A percentile compares a stretch with the other conserved stretches of the same genome.
These are phyloP conservation scores for Staphylotrichum longicolle DNA, from an alignment of 495 filamentous ascomycete species.

Conservation along the genomic window DNA sequence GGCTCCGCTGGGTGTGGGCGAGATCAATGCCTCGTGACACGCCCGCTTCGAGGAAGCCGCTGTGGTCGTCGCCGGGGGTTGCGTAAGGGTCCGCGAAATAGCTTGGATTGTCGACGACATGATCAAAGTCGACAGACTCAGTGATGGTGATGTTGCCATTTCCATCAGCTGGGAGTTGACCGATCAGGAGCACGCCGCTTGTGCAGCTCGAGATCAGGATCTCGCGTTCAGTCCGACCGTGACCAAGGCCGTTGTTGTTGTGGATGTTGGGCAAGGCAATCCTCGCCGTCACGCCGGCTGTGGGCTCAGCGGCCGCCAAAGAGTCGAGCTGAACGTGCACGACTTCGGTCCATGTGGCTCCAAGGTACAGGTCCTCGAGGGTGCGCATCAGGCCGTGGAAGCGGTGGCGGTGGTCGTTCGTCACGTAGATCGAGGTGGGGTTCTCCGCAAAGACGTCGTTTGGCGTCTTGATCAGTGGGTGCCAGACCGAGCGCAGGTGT, in stretches of 20 bases:
- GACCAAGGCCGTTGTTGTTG: slow-evolving; percentile 59
- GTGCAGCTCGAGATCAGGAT: slow-evolving; percentile 48
- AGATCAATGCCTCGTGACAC: slow-evolving; percentile 44
- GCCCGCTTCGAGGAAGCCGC: slow-evolving; percentile 56
- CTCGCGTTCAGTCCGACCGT: slow-evolving; percentile 47
- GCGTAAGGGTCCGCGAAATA: slow-evolving; percentile 55
- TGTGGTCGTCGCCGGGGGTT: slow-evolving; percentile 50
- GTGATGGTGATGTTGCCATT: slow-evolving; percentile 43
- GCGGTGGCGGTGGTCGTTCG: slow-evolving; percentile 59
- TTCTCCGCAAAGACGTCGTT: slow-evolving; percentile 57
- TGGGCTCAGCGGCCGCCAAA: slow-evolving; percentile 15
- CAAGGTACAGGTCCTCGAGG: slow-evolving; percentile 41
- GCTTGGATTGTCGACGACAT: slow-evolving; percentile 56
- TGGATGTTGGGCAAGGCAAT: slow-evolving; percentile 45
- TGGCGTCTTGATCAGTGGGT: slow-evolving; percentile 54
- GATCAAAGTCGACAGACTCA: slow-evolving; percentile 44
- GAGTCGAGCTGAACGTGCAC: slow-evolving; percentile 32
- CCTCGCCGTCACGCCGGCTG: slow-evolving; percentile 42
- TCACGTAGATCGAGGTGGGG: slow-evolving; percentile 54
- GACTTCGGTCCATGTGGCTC: slow-evolving; percentile 37
- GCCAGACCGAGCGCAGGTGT: slow-evolving; percentile 47
- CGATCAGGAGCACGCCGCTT: slow-evolving; percentile 32
- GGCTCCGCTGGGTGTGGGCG: slow-evolving; percentile 33
- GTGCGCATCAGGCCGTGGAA: slow-evolving; percentile 44
- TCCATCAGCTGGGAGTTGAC: slow-evolving; percentile 33